phyloP scores from a whole-genome alignment of 192 early-diverging fungal species.

The Coemansia sp. region DNA sequence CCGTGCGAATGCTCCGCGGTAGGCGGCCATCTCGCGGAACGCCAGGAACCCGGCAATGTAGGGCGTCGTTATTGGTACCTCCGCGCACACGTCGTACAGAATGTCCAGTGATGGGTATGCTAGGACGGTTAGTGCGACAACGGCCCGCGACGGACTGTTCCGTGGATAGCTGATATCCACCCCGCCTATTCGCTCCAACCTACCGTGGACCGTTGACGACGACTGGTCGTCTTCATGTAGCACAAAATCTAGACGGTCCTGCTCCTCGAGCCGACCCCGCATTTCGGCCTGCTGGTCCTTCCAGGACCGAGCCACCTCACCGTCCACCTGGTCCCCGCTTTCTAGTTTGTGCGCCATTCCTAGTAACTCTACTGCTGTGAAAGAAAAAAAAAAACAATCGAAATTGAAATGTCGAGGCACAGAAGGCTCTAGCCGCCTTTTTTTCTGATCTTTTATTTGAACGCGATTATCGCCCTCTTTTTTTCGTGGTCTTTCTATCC shows the following conservation, averaged over 20 bases:
- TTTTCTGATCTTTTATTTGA: neutral
- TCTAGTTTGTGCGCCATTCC: neutral
- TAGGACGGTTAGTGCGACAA: constrained; percentile 75
- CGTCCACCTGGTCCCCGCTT: neutral
- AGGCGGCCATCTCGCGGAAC: constrained; percentile 76
- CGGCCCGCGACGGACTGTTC: constrained; percentile 51
- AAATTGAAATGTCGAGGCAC: neutral
- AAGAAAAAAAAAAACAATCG: neutral
- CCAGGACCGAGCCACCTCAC: constrained; percentile 13
- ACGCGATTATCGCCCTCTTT: neutral
- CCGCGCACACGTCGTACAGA: constrained; percentile 61
- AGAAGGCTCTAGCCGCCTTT: neutral
- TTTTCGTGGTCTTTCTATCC: neutral
- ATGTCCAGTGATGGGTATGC: constrained; percentile 64
- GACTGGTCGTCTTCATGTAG: neutral
- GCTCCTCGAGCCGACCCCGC: constrained; percentile 5
- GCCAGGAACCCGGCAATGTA: constrained; percentile 92
- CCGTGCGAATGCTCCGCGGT: constrained; percentile 57
- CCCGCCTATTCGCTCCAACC: constrained; percentile 65
- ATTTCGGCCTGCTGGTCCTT: constrained; percentile 29
- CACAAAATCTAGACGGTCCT: constrained; percentile 20
- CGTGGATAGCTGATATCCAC: constrained; percentile 73
- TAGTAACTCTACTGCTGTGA: neutral
- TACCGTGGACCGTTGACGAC: constrained; percentile 4
- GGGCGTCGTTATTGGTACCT: constrained; percentile 65